Evolutionary conservation across 805 yeast genomes (phyloP), one percentile per base, ranked within the genome.

Genomic region (Hanseniaspora clermontiae): DNA sequence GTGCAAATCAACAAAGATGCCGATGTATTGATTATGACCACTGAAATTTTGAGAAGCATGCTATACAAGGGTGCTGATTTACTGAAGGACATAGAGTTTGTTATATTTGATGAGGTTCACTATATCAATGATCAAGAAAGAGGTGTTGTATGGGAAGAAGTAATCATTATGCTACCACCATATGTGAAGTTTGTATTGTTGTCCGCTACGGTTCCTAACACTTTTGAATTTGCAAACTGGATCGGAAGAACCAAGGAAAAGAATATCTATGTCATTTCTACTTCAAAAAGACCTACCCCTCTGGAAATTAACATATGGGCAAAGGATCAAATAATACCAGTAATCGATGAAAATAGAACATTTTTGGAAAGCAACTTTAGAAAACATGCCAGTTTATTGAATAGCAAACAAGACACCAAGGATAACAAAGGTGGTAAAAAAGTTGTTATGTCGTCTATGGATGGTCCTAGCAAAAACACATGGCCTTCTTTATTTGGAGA

Each of bases 121-220:
- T 93, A 93, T 66, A 96, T 93, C 60, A 93, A 93, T 68, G 98
- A 93, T 71, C 83, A 87, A 58, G 96, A 88, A 64, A 81, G 98
- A 69, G 98, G 98, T 65, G 98, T 93, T 14, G 98, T 93, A 3
- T 93, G 98, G 98, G 98, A 93, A 72, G 98, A 93, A 70, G 97
- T 93, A 24, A 93, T 93, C 59, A 93, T 93, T 62, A 88, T 93
- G 95, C 74, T 93, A 37, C 98, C 98, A 0, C 96, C 90, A 61
- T 97, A 93, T 66, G 93, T 93, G 58, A 91, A 91, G 65, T 85
- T 87, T 63, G 88, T 93, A 60, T 73, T 93, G 43, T 74, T 93
- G 42, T 87, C 96, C 12, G 99, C 99, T 5, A 93, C 99, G 0
- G 97, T 93, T 8, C 98, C 99, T n/a, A 93, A 93, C 67, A 91